Evolutionary conservation across 1,284 basidiomycete genomes (phyloP), one percentile per base, ranked within the genome.

Genomic region (Xerocomus nothofagi): DNA sequence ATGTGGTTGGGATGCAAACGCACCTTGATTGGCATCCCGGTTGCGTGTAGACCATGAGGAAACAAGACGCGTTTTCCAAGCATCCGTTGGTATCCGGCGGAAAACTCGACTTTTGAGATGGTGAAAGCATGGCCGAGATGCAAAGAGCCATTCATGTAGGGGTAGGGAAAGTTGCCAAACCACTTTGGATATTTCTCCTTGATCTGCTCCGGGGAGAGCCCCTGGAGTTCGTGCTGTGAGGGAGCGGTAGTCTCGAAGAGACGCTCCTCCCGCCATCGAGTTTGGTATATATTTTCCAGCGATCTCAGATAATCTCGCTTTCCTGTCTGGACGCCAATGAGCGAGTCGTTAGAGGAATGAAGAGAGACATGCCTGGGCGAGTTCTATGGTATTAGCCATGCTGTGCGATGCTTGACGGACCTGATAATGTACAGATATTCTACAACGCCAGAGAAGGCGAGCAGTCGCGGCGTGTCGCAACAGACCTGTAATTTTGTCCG

Each of bases 41-140:
- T 98, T 60, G 89, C 91, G 74, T 99, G 97, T 73, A 98, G 88
- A 49, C 92, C 96, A 67, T 98, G 85, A 42, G 94, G 97, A 74
- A 98, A 99, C 58, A 99, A 74, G 29, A 91, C 93, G 31, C 91
- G 82, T 76, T 97, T 97, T 47, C 97, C 97, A 58, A 93, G 71
- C 91, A 99, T 90, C 45, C 96, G 80, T 73, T 99, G 88, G 71
- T 91, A 99, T 20, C 97, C 97, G 34, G 95, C 88, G 2, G 88
- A 86, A 63, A 99, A 99, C 71, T 99, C 97, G 69, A 98, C 89
- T 76, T 99, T 99, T 54, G 93, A 95, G 71, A 99, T 92, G 36
- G 95, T 96, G 73, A 99, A 99, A 0, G 91, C 96, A 73, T 99
- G 97, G 36, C 97, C 97, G 30, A 99, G 79, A 71, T 99, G 97